phyloP scores from a whole-genome alignment of 768 basidiomycete genomes.

The Psilocybe cyanescens region DNA sequence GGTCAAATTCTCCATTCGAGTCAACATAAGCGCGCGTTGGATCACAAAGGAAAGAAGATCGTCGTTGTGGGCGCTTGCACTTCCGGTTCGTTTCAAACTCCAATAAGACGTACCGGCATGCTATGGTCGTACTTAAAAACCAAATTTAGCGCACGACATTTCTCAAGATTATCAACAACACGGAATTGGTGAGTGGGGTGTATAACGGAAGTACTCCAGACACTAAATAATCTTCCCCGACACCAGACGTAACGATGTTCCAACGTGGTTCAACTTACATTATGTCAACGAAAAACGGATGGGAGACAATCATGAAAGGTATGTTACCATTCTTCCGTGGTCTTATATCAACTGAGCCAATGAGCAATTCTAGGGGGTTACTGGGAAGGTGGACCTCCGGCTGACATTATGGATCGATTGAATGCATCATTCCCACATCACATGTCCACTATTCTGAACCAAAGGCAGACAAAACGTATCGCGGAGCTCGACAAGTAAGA shows the following conservation, averaged over 20 bases:
- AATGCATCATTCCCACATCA: slow-evolving; percentile 49
- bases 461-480: slow-evolving; percentile 23
- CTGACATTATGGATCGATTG: slow-evolving; percentile 54
- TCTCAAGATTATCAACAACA: slow-evolving; percentile 38
- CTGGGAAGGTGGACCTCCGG: slow-evolving; percentile 50
- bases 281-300: slow-evolving; percentile 47
- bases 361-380: slow-evolving; percentile 33
- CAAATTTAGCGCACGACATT: slow-evolving; percentile 41
- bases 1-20: slow-evolving; percentile 59
- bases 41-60: slow-evolving; percentile 64
- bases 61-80: slow-evolving; percentile 73
- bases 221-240: neutral
- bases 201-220: neutral
- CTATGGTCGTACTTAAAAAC: neutral
- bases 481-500: slow-evolving; percentile 41
- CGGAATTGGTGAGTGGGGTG: slow-evolving; percentile 30
- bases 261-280: slow-evolving; percentile 50
- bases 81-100: slow-evolving; percentile 37
- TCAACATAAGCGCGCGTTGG: slow-evolving; percentile 48
- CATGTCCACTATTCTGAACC: slow-evolving; percentile 22
- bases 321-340: neutral
- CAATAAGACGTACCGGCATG: too few species aligned
- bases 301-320: slow-evolving; percentile 30
- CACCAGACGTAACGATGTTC: slow-evolving; percentile 22
- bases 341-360: too few species aligned